Base-by-base conservation (phyloP, 768 basidiomycete species). In the Pleurotus citrinopileatus region DNA sequence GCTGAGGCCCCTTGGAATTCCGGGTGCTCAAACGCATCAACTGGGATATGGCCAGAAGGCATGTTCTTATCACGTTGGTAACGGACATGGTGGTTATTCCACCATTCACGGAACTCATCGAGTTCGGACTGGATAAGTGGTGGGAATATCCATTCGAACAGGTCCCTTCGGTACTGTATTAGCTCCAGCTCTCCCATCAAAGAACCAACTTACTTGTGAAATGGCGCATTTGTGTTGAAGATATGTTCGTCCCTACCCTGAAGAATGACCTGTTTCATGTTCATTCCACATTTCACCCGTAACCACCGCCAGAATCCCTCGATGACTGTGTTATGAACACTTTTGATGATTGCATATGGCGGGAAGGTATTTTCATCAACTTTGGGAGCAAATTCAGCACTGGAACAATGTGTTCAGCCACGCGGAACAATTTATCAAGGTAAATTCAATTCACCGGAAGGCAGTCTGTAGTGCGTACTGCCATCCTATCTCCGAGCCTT, bases 101-200 rank as follows among this genome's bases (percentile, higher is more conserved):
- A 71, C 25, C 60, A 70, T 8, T 17, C 43, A 2, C 46, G 37
- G 54, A 70, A 71, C 1, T 60, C 53, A 44, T 71, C 62, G 0
- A 72, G 62, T 25, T 59, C 59, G 1, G 53, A 42, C 48, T 70
- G 70, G 15, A 67, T 57, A 26, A 72, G 34, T 25, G 60, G 63
- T 3, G 68, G 58, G 47, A 68, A 71, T 3, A 70, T 61, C 68
- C 68, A 72, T 36, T 70, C 61, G 48, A 69, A 70, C 1, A 72
- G 56, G 48, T 63, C 46, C 7, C 66, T 67, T 27, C 45, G 36
- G 23, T 19, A 52, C 2, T 22, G 19, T 15, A 17, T 46, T 4
- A 46, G 27, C 44, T 26, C 29, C 15, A 53, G 38, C 19, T 42
- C 43, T 47, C 29, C 28, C 32, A 17, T 6, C 34, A 32, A 57